Percentiles rank a stretch among this genome's conserved stretches.
phyloP scores from a whole-genome alignment of 2,329 filamentous ascomycete species.

The Pyrenochaeta sp. region DNA sequence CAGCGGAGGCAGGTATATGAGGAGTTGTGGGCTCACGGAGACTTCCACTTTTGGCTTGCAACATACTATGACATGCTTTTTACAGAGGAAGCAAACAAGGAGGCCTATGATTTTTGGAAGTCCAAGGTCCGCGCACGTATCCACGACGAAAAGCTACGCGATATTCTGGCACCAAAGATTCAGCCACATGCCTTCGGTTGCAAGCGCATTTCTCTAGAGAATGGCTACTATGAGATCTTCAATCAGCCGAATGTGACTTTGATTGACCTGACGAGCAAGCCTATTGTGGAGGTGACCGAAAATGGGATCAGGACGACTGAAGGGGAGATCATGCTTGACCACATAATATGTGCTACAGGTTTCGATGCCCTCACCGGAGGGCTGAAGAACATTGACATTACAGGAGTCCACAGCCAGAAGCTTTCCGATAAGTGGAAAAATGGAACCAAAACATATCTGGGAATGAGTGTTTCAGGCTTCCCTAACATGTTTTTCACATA shows the following conservation, averaged over 20 bases:
- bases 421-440: constrained; percentile 27
- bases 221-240: constrained; percentile 50
- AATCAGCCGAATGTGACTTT: constrained; percentile 58
- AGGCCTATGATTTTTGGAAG: constrained; percentile 56
- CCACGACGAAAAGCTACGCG: constrained; percentile 44
- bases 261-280: constrained; percentile 51
- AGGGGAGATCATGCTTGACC: constrained; percentile 60
- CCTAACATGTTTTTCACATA: constrained; percentile 57
- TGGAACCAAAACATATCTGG: constrained; percentile 47
- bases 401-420: constrained; percentile 32
- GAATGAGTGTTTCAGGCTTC: constrained; percentile 49
- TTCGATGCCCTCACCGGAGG: constrained; percentile 53
- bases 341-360: constrained; percentile 58
- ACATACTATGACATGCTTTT: constrained; percentile 48
- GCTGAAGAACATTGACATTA: constrained; percentile 48
- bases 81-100: constrained; percentile 47
- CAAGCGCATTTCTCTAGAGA: constrained; percentile 33
- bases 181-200: constrained; percentile 34
- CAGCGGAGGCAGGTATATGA: constrained; percentile 26
- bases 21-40: constrained; percentile 27
- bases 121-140: constrained; percentile 50
- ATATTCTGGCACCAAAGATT: constrained; percentile 51
- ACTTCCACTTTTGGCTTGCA: constrained; percentile 33
- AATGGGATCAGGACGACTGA: constrained; percentile 59
- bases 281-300: constrained; percentile 57